Evolutionary conservation across 805 yeast species (phyloP), one percentile per base, ranked within the genome.

Genomic region (Zygosaccharomyces bisporus): DNA sequence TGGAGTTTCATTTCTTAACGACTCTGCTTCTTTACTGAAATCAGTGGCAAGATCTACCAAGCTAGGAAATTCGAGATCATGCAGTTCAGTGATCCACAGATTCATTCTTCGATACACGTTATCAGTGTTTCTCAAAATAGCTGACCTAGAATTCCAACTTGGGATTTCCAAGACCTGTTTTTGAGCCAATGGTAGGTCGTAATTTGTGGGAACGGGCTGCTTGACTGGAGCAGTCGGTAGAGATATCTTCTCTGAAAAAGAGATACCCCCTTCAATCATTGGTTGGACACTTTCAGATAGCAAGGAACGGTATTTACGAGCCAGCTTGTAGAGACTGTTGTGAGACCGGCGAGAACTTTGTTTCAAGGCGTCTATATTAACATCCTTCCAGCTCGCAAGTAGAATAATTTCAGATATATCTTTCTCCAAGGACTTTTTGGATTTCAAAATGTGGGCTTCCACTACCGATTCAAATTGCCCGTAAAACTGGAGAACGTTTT

Each of bases 321-420:
- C 84, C 41, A 86, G 62, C 64, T 89, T 93, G 76, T 83, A 91
- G 42, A 93, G 78, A 54, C 74, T 79, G 51, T 80, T 79, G 59
- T 95, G 99, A 0, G 97, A 89, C 38, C 84, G 78, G 51, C 88
- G 80, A 4, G 99, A 93, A 65, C 96, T 87, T 65, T 90, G 97
- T 54, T 87, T 89, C 56, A 93, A 73, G 0, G 99, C 96, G 58
- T 86, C 95, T 34, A 89, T 79, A 57, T 93, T 95, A 9, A 89
- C 90, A 67, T 93, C 99, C 55, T 90, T 89, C 98, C 98, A 95
- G 57, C 96, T 86, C 1, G 99, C 97, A 12, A 93, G 71, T 35
- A 87, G 67, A 34, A 93, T 88, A 3, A 89, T 82, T 46, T 93
- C 99, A 27, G 80, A 74, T 8, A 93, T 77, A 39, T 88, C 88